Percentiles rank a stretch among this genome's conserved stretches.
Evolutionary conservation across 192 early-diverging fungal genomes (phyloP).

Genomic region (Geranomyces variabilis): DNA sequence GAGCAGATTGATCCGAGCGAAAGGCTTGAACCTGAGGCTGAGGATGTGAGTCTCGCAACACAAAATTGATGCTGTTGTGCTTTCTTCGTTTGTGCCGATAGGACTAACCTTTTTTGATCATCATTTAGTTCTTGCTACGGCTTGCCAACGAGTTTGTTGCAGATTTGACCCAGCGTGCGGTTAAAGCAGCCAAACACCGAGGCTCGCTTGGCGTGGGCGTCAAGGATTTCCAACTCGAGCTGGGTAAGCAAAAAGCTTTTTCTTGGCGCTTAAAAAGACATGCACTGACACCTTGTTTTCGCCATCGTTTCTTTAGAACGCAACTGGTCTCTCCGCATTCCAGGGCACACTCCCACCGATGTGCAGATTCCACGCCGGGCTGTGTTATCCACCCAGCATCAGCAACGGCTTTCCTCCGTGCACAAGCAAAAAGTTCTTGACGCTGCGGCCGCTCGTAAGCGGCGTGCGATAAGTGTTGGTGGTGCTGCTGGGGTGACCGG

Average conservation of each 20-base stretch:
- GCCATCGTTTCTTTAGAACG: slow-evolving; percentile 21
- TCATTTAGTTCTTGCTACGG: slow-evolving; percentile 25
- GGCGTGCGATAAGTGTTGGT: too few relatives aligned
- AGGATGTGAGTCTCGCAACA: slow-evolving; percentile 23
- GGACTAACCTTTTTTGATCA: neutral
- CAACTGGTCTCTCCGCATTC: slow-evolving; percentile 32
- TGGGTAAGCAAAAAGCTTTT: slow-evolving; percentile 6
- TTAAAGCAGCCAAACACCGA: slow-evolving; percentile 32
- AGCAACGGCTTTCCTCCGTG: slow-evolving; percentile 12
- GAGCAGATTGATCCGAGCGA: slow-evolving; percentile 29
- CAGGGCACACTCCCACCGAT: slow-evolving; percentile 21
- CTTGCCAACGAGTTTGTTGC: slow-evolving; percentile 30
- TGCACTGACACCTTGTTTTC: neutral
- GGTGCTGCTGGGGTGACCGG: too few relatives aligned
- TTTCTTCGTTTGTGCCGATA: neutral
- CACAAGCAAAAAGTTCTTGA: slow-evolving; percentile 6
- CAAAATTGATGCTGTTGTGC: too few relatives aligned
- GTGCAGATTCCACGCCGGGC: neutral
- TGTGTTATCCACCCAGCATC: neutral
- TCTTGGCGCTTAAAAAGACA: neutral
- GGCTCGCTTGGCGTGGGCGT: slow-evolving; percentile 11
- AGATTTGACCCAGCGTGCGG: slow-evolving; percentile 14
- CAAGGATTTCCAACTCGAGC: slow-evolving; percentile 36
- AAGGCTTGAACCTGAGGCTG: slow-evolving; percentile 33
- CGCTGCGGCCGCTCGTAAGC: neutral